These are phyloP conservation scores for Trifolium fragiferum DNA, from an alignment of 306 rosid species.

Conservation along the genomic window DNA sequence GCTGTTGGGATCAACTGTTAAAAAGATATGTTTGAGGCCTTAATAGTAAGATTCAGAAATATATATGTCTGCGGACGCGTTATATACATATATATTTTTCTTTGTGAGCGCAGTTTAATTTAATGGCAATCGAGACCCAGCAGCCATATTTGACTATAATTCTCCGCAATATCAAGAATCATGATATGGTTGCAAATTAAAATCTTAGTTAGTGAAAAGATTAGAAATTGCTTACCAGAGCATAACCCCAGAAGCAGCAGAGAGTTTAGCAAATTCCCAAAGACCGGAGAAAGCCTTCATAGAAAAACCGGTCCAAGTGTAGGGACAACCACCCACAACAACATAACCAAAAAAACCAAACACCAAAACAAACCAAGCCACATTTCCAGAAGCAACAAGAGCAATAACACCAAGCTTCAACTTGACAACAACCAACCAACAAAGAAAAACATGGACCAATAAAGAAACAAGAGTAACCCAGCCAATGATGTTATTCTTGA, in stretches of 20 bases:
- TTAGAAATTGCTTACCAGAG: constrained; percentile 55
- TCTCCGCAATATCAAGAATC: too few species aligned
- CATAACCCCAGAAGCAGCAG: constrained; percentile 82
- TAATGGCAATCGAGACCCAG: too few species aligned
- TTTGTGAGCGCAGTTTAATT: too few species aligned
- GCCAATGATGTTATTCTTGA: constrained; percentile 52
- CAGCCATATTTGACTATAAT: too few species aligned
- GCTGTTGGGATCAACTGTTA: too few species aligned
- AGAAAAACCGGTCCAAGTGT: constrained; percentile 82
- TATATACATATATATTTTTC: too few species aligned
- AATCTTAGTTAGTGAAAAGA: background rate
- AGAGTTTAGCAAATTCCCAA: constrained; percentile 75
- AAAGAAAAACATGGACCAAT: constrained; percentile 49
- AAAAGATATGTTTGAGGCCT: too few species aligned
- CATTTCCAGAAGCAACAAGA: constrained; percentile 50
- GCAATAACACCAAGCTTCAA: constrained; percentile 64
- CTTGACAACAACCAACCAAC: constrained; percentile 65
- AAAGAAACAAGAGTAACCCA: constrained; percentile 59
- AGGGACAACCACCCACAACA: constrained; percentile 68
- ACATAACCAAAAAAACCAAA: constrained; percentile 53
- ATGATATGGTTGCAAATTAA: too few species aligned
- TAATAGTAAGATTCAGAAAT: too few species aligned
- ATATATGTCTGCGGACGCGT: too few species aligned
- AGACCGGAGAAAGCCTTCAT: constrained; percentile 71
- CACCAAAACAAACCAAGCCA: constrained; percentile 66